Evolutionary conservation across 345 rosid genomes (phyloP), one percentile per base, ranked within the genome.

Genomic region (Eucalyptus paniculata): DNA sequence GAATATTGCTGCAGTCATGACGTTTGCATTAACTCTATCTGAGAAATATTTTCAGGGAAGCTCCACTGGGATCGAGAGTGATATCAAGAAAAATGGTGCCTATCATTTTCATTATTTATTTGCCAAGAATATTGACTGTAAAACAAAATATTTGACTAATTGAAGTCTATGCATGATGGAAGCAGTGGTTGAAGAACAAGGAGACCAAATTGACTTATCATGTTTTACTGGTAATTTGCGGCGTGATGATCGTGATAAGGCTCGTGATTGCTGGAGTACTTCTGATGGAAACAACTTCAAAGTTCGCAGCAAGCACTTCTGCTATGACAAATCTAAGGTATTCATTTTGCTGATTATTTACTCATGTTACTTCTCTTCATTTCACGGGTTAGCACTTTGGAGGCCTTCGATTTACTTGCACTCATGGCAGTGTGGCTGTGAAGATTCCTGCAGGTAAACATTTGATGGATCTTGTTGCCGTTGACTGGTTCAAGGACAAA

Each of bases 401-500:
- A 40, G 85, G 47, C 47, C 47, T 40, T 77, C 30, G 30, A 40
- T 77, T 77, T 40, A 21, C 85, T 77, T 40, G 83, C 83, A 40
- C 85, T 77, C 85, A 77, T 77, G 44, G 85, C 16, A 12, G 28
- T 86, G 80, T 62, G 90, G 30, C 92, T 89, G 88, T 92, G 93
- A 93, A 98, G 99, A 93, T 94, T 91, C 97, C 97, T 91, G 99
- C 98, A 6, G 99, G 99, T 91, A 98, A 97, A 91, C 99, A 94
- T 92, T 93, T 96, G 86, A 95, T 97, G 99, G 99, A 98, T 94
- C 99, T 98, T 23, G 98, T 98, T 87, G 99, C 99, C 72, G 99
- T 98, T 60, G 99, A 98, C 92, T 98, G 99, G 99, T 98, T 96
- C 93, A 98, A 98, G 92, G 99, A 97, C 90, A 92, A 95, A 45